These are phyloP conservation scores for Paracoccidioides brasiliensis DNA, from an alignment of 2,329 filamentous ascomycete species.

Conservation along the genomic window DNA sequence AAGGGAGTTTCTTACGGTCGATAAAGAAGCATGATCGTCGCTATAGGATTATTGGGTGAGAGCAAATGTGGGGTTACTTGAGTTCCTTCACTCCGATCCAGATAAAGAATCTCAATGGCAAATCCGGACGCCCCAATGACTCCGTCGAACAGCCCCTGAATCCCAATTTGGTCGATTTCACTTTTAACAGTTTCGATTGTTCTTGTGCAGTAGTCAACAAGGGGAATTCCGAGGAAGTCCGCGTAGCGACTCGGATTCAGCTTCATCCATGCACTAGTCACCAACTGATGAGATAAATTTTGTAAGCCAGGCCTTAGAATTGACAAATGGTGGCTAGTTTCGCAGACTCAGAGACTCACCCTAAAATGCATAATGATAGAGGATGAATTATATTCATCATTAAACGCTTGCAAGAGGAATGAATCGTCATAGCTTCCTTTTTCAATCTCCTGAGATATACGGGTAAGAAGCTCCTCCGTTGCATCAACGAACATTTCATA, in stretches of 20 bases:
- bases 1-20: constrained; percentile 41
- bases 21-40: constrained; percentile 57
- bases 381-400: constrained; percentile 53
- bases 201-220: constrained; percentile 56
- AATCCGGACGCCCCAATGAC: constrained; percentile 68
- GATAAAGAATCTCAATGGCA: constrained; percentile 75
- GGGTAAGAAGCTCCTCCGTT: constrained; percentile 53
- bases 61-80: constrained; percentile 48
- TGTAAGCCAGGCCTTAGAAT: constrained; percentile 1
- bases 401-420: constrained; percentile 57
- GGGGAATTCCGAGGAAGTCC: constrained; percentile 53
- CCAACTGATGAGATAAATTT: constrained; percentile 43
- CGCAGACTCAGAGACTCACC: constrained; percentile 28
- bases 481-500: constrained; percentile 77
- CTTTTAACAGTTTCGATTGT: constrained; percentile 61
- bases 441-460: constrained; percentile 46
- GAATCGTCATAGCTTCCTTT: constrained; percentile 40
- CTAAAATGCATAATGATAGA: constrained; percentile 74
- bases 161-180: constrained; percentile 84
- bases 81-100: constrained; percentile 70
- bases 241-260: constrained; percentile 55
- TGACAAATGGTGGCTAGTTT: neutral
- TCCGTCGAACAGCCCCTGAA: constrained; percentile 63
- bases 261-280: constrained; percentile 77
- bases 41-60: constrained; percentile 26